These are phyloP conservation scores for Ophiostoma australiae DNA, from an alignment of 2,329 filamentous ascomycete genomes.

Conservation along the genomic window DNA sequence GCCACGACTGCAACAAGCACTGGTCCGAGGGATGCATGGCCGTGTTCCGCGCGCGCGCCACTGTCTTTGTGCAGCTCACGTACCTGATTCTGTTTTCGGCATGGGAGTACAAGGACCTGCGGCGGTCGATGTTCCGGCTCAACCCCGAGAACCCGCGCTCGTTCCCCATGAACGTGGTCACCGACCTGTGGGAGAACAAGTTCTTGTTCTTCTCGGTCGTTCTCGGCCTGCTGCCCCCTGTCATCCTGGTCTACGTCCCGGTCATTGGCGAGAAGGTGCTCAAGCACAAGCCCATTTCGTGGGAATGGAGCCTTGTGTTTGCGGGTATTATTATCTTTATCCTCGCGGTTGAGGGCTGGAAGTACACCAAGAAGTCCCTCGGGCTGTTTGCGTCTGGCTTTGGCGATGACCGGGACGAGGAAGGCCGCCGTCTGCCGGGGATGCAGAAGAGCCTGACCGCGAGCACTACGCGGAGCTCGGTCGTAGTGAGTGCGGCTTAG, in stretches of 20 bases:
- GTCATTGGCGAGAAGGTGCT: constrained; percentile 65
- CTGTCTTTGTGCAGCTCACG: constrained; percentile 67
- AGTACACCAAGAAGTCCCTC: constrained; percentile 58
- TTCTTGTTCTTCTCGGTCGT: constrained; percentile 66
- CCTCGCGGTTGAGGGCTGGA: constrained; percentile 65
- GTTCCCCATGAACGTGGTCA: constrained; percentile 47
- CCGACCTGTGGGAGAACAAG: constrained; percentile 63
- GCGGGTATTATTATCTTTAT: constrained; percentile 62
- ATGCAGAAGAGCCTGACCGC: constrained; percentile 20
- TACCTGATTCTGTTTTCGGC: constrained; percentile 70
- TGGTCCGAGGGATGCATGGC: constrained; percentile 53
- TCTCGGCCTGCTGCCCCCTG: constrained; percentile 56
- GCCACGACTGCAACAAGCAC: constrained; percentile 56
- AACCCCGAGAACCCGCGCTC: constrained; percentile 47
- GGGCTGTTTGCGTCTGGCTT: constrained; percentile 39
- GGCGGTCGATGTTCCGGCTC: constrained; percentile 66
- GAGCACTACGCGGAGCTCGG: constrained; percentile 22
- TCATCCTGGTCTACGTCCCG: constrained; percentile 68
- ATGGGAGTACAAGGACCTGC: constrained; percentile 72
- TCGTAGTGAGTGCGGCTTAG: background rate
- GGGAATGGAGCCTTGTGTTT: constrained; percentile 70
- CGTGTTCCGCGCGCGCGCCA: constrained; percentile 66
- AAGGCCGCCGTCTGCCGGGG: constrained; percentile 5
- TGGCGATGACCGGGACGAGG: background rate
- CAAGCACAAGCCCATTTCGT: constrained; percentile 65